These are phyloP conservation scores for Trichoderma asperelloides DNA, from an alignment of 495 filamentous ascomycete species.

Conservation along the genomic window DNA sequence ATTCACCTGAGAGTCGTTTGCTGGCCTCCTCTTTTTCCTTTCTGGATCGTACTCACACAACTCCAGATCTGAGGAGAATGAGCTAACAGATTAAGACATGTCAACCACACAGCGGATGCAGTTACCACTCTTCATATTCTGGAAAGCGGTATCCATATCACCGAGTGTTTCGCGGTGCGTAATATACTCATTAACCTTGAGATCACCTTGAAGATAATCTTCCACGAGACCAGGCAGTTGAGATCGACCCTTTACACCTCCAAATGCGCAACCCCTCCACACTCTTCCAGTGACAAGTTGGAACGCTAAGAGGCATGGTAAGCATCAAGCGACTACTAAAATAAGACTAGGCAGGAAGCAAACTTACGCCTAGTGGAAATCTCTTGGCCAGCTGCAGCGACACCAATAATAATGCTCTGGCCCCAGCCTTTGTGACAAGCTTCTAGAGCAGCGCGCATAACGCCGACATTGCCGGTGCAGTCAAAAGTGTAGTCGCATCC, in stretches of 20 bases:
- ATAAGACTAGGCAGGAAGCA: neutral
- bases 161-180: slow-evolving; percentile 78
- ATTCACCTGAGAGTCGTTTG: too few relatives aligned
- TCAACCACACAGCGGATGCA: slow-evolving; percentile 80
- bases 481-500: slow-evolving; percentile 99
- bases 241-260: slow-evolving; percentile 92
- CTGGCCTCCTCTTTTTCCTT: too few relatives aligned
- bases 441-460: slow-evolving; percentile 94
- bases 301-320: slow-evolving; percentile 57
- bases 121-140: slow-evolving; percentile 89
- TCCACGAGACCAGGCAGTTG: slow-evolving; percentile 83
- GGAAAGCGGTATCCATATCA: slow-evolving; percentile 82
- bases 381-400: slow-evolving; percentile 95
- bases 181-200: slow-evolving; percentile 99
- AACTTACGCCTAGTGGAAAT: slow-evolving; percentile 88
- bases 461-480: slow-evolving; percentile 92
- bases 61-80: too few relatives aligned
- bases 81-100: too few relatives aligned
- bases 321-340: neutral
- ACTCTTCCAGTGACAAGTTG: slow-evolving; percentile 95
- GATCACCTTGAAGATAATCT: slow-evolving; percentile 79
- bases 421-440: slow-evolving; percentile 99
- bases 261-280: slow-evolving; percentile 97
- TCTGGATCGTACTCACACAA: too few relatives aligned
- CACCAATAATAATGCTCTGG: slow-evolving; percentile 94